Evolutionary conservation across 192 early-diverging fungal species (phyloP).

Genomic region (Linnemannia exigua): DNA sequence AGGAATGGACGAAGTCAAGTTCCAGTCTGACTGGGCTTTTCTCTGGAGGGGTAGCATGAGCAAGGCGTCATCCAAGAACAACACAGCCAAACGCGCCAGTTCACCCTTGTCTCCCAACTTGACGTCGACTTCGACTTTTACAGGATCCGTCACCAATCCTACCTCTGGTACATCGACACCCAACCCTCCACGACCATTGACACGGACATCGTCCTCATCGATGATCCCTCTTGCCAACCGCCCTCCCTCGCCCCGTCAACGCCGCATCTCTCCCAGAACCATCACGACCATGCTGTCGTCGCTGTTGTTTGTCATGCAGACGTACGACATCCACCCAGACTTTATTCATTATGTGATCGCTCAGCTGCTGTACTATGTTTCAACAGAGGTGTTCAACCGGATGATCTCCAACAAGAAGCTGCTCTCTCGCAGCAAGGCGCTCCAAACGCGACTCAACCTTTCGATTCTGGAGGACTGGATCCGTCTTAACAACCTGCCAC

Average conservation of each 20-base stretch:
- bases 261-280: constrained; percentile 72
- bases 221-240: constrained; percentile 42
- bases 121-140: constrained; percentile 18
- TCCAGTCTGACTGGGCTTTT: constrained; percentile 73
- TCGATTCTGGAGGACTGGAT: constrained; percentile 90
- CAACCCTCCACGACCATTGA: constrained; percentile 24
- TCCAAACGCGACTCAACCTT: constrained; percentile 89
- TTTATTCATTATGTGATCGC: constrained; percentile 80
- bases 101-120: constrained; percentile 44
- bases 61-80: constrained; percentile 26
- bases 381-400: constrained; percentile 87
- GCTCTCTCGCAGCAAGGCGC: constrained; percentile 82
- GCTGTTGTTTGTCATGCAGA: constrained; percentile 74
- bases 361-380: constrained; percentile 85
- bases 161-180: constrained; percentile 18
- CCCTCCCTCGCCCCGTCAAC: constrained; percentile 54
- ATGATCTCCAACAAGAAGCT: constrained; percentile 84
- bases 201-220: constrained; percentile 28
- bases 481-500: constrained; percentile 66
- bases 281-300: constrained; percentile 81
- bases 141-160: background rate
- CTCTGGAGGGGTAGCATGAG: constrained; percentile 61
- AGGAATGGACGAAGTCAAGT: constrained; percentile 71
- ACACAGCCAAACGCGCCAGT: constrained; percentile 25
- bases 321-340: constrained; percentile 81